phyloP scores from a whole-genome alignment of 2,329 filamentous ascomycete genomes.

The Pseudogymnoascus sp. region DNA sequence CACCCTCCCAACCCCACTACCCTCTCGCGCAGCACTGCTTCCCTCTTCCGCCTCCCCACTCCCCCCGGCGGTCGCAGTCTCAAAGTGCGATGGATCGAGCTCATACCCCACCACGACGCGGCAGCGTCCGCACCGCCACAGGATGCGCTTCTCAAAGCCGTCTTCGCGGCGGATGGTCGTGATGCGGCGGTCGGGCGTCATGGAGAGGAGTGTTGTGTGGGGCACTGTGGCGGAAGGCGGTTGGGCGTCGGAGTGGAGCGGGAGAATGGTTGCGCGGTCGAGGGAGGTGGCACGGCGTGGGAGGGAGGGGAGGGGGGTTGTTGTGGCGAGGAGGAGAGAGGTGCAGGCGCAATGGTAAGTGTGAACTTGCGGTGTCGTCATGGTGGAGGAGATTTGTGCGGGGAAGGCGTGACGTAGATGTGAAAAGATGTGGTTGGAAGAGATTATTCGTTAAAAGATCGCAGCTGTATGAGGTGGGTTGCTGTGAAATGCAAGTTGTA shows the following conservation, averaged over 20 bases:
- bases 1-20: conserved; percentile 30
- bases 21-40: conserved; percentile 21
- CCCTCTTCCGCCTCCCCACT: conserved; percentile 12
- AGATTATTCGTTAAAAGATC: not conserved
- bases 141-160: conserved; percentile 59
- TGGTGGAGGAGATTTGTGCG: not conserved
- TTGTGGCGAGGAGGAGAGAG: conserved; percentile 54
- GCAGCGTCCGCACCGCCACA: conserved; percentile 54
- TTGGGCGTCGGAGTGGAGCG: conserved; percentile 33
- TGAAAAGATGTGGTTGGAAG: not conserved
- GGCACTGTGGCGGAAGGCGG: conserved; percentile 12
- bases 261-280: conserved; percentile 51
- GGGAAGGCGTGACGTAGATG: not conserved
- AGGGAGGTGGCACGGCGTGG: conserved; percentile 41
- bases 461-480: not conserved
- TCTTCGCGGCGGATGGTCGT: conserved; percentile 48
- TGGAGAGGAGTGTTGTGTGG: conserved; percentile 43
- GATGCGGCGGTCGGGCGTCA: conserved; percentile 38
- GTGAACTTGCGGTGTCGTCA: conserved; percentile 28
- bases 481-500: not conserved
- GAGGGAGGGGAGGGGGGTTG: conserved; percentile 42
- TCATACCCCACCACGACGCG: conserved; percentile 54
- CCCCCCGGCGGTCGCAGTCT: conserved; percentile 24
- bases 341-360: conserved; percentile 60
- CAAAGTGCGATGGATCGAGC: conserved; percentile 42